Evolutionary conservation across 2,329 filamentous ascomycete genomes (phyloP), one percentile per base, ranked within the genome.

Genomic region (Onygenales sp.): DNA sequence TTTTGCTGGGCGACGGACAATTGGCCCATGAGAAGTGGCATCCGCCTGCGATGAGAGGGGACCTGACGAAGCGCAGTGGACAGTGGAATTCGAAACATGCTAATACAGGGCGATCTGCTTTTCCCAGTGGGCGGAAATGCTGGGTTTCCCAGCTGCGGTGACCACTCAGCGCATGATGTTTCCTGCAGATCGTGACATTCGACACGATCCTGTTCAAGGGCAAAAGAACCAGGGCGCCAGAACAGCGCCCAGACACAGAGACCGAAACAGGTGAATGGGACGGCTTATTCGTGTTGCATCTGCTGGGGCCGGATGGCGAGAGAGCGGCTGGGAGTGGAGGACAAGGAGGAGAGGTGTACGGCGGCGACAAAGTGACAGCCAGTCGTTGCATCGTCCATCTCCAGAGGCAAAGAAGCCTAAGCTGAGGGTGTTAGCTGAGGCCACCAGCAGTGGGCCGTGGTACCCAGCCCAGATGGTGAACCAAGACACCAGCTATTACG

Each of bases 11-110:
- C 10, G 13, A 32, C 13, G 11, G 34, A 13, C 33, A 2, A 49
- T 49, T 49, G 46, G 46, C 17, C 42, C 9, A 3, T 21, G 17
- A 11, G 8, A 11, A 11, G n/a, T n/a, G 39, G 39, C 33, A 27
- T 39, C 34, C 34, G 34, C 46, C 34, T 34, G 46, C 8, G 10
- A 13, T n/a, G 10, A 14, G 31, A 31, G 27, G 43, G 10, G 14
- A 36, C 46, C 14, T 21, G 10, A 36, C 17, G 46, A 9, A 31
- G 46, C 10, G 14, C 34, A 49, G 46, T 27, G 6, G 33, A 31
- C 3, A 27, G 21, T 27, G 46, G 11, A 49, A 49, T 49, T 39
- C 34, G 46, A 49, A 49, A 49, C 46, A 49, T 10, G 46, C 46
- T 40, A 49, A 27, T 3, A 31, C 39, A 36, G 21, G 17, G 11